These are phyloP conservation scores for Combretum micranthum DNA, from an alignment of 345 rosid species.

Conservation along the genomic window DNA sequence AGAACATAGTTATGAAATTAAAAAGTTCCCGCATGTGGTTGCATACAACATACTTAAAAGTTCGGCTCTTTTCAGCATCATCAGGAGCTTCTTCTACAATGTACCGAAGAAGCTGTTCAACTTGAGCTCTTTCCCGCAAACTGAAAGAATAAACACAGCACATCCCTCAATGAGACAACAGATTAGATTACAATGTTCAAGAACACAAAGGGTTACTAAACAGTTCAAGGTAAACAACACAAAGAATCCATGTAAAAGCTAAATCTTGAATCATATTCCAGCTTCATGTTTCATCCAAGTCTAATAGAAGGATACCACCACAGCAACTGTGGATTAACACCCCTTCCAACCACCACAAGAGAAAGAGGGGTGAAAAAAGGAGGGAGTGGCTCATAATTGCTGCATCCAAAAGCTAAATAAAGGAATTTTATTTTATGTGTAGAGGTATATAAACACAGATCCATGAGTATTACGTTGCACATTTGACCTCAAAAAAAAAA, in stretches of 20 bases:
- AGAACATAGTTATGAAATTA: slow-evolving; percentile 2
- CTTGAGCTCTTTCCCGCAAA: slow-evolving; percentile 72
- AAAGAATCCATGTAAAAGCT: neutral
- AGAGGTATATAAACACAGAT: too few relatives aligned
- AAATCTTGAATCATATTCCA: too few relatives aligned
- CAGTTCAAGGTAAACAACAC: neutral
- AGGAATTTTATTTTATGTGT: too few relatives aligned
- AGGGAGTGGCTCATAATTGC: too few relatives aligned
- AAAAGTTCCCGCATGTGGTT: neutral
- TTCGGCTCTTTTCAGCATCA: slow-evolving; percentile 58
- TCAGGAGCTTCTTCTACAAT: slow-evolving; percentile 74
- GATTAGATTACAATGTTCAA: neutral
- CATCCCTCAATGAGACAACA: neutral
- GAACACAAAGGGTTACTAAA: neutral
- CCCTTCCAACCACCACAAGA: too few relatives aligned
- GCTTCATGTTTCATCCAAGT: too few relatives aligned
- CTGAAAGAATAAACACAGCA: slow-evolving; percentile 30
- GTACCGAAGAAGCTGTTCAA: slow-evolving; percentile 68
- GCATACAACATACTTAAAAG: slow-evolving; percentile 54
- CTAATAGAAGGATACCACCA: too few relatives aligned
- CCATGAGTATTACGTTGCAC: too few relatives aligned
- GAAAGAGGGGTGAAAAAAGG: too few relatives aligned
- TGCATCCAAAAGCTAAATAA: too few relatives aligned
- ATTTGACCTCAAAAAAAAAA: too few relatives aligned
- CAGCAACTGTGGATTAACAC: too few relatives aligned